A percentile compares a stretch with the other conserved stretches of the same genome.
These are phyloP conservation scores for Rhodotorula glutinis DNA, from an alignment of 1,284 basidiomycete species.

Conservation along the genomic window DNA sequence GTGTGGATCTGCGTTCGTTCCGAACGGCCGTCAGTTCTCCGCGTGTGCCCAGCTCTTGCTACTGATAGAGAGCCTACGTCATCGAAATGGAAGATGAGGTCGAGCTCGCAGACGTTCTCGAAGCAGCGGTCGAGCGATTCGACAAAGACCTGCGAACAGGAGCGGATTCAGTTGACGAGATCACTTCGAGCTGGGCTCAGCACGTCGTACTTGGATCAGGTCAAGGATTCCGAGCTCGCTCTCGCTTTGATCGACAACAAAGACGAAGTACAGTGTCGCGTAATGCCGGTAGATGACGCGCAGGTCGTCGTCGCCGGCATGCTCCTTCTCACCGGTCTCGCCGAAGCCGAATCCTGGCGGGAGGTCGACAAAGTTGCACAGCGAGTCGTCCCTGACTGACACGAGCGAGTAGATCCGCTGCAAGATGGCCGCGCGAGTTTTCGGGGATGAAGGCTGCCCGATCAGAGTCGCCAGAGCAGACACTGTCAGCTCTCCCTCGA, in stretches of 20 bases:
- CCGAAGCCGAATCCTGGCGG: conserved; percentile 24
- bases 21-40: not conserved
- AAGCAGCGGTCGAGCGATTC: conserved; percentile 93
- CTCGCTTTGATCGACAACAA: conserved; percentile 91
- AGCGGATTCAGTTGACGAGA: not conserved
- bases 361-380: conserved; percentile 46
- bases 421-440: conserved; percentile 36
- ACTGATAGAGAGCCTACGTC: conserved; percentile 58
- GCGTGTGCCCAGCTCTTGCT: not conserved
- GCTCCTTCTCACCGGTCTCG: conserved; percentile 33
- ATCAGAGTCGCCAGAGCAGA: too few species aligned
- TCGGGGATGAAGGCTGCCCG: conserved; percentile 64
- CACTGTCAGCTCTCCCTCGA: not conserved
- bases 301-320: conserved; percentile 47
- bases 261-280: conserved; percentile 94
- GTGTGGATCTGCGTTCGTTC: conserved; percentile 69
- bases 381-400: conserved; percentile 39
- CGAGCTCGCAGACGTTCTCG: conserved; percentile 97
- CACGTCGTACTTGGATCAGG: conserved; percentile 77
- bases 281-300: conserved; percentile 53
- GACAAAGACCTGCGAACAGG: conserved; percentile 74
- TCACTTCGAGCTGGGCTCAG: not conserved
- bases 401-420: conserved; percentile 41
- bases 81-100: conserved; percentile 98
- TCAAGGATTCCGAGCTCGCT: conserved; percentile 95